These are phyloP conservation scores for Coemansia sp. DNA, from an alignment of 192 early-diverging fungal species.

Conservation along the genomic window DNA sequence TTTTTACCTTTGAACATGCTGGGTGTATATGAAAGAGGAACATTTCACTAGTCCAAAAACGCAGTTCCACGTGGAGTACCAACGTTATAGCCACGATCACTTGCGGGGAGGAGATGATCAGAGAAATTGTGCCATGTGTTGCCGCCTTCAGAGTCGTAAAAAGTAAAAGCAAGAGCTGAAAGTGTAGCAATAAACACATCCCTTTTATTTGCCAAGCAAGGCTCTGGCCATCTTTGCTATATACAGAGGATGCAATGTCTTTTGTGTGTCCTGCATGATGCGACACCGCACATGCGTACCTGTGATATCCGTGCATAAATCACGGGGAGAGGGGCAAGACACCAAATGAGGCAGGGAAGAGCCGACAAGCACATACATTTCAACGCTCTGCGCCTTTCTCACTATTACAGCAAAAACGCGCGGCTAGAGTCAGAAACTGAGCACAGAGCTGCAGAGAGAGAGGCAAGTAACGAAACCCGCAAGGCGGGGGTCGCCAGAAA, in stretches of 20 bases:
- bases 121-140: too few species aligned
- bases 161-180: not conserved
- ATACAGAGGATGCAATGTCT: too few species aligned
- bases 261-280: not conserved
- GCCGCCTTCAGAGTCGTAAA: too few species aligned
- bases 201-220: not conserved
- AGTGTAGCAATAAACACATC: not conserved
- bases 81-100: too few species aligned
- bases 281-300: constrained; percentile 7
- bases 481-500: not conserved
- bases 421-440: not conserved
- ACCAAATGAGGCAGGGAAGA: not conserved
- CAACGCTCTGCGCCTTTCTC: not conserved
- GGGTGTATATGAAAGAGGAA: not conserved
- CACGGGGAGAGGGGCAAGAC: not conserved
- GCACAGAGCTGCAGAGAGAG: not conserved
- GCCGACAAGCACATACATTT: not conserved
- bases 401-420: not conserved
- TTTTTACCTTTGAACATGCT: not conserved
- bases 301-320: constrained; percentile 4
- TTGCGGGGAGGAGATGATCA: too few species aligned
- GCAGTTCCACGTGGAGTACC: too few species aligned
- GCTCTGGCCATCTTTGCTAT: not conserved
- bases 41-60: too few species aligned
- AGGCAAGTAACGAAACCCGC: not conserved